These are phyloP conservation scores for Alliaria petiolata DNA, from an alignment of 345 rosid genomes.

Conservation along the genomic window DNA sequence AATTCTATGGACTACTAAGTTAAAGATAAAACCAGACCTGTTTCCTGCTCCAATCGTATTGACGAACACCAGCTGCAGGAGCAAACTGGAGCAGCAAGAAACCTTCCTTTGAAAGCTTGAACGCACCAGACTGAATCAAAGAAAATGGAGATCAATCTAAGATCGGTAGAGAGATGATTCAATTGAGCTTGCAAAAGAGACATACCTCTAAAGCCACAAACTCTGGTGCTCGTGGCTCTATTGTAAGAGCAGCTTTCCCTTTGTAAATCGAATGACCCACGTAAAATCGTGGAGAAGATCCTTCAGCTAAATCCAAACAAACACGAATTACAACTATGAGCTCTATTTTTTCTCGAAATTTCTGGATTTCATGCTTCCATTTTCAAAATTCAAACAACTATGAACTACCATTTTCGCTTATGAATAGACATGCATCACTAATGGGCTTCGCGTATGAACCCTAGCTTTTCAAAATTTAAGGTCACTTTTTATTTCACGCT, in stretches of 20 bases:
- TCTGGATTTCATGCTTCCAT: not conserved
- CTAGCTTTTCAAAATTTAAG: not conserved
- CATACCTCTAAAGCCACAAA: slow-evolving; percentile 66
- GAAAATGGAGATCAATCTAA: not conserved
- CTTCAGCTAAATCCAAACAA: slow-evolving; percentile 36
- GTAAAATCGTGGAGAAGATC: slow-evolving; percentile 46
- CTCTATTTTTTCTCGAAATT: not conserved
- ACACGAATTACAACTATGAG: not conserved
- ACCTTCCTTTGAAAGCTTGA: slow-evolving; percentile 68
- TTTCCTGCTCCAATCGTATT: slow-evolving; percentile 88
- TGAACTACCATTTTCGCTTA: not conserved
- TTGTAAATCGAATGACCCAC: slow-evolving; percentile 88
- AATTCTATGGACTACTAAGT: not conserved
- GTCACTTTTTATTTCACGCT: not conserved
- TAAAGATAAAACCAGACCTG: slow-evolving; percentile 47
- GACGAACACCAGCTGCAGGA: slow-evolving; percentile 70
- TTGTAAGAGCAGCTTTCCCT: slow-evolving; percentile 91
- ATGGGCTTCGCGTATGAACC: not conserved
- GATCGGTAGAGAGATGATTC: not conserved
- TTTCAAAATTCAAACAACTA: not conserved
- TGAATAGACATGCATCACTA: not conserved
- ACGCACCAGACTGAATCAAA: slow-evolving; percentile 71
- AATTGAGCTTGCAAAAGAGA: not conserved
- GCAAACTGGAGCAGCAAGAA: slow-evolving; percentile 76
- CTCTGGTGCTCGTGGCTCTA: slow-evolving; percentile 82